Evolutionary conservation across 306 rosid genomes (phyloP).

Genomic region (Astragalus membranaceus): DNA sequence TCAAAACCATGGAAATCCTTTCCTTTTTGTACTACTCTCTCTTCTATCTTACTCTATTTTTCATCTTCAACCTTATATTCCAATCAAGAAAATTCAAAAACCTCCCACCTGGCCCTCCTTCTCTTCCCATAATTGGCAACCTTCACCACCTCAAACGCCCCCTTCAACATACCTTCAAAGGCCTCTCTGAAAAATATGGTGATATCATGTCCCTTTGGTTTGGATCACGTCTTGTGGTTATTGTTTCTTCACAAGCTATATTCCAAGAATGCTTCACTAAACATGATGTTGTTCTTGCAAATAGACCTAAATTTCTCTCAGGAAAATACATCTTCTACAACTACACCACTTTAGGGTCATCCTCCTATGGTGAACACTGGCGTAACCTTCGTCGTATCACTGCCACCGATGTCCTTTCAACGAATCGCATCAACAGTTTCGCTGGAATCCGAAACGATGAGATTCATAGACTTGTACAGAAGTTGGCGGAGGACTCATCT

Average conservation of each 20-base stretch:
- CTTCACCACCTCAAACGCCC: conserved; percentile 46
- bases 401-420: conserved; percentile 40
- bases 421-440: conserved; percentile 17
- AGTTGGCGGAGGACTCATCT: conserved; percentile 10
- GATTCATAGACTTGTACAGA: conserved; percentile 3
- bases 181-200: conserved; percentile 34
- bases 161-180: conserved; percentile 25
- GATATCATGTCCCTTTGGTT: conserved; percentile 28
- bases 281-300: conserved; percentile 47
- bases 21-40: not conserved
- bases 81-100: conserved; percentile 8
- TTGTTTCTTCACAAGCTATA: conserved; percentile 28
- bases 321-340: conserved; percentile 49
- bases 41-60: not conserved
- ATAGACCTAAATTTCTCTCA: conserved; percentile 31
- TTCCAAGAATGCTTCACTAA: conserved; percentile 52
- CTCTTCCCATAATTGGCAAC: conserved; percentile 51
- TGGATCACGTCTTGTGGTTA: conserved; percentile 27
- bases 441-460: conserved; percentile 27
- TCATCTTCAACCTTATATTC: not conserved
- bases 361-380: conserved; percentile 57
- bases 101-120: conserved; percentile 47
- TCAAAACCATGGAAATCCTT: not conserved
- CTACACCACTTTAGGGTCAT: conserved; percentile 24
- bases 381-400: conserved; percentile 61